phyloP scores from a whole-genome alignment of 2,329 filamentous ascomycete species.

The Proliferodiscus dingleyae region DNA sequence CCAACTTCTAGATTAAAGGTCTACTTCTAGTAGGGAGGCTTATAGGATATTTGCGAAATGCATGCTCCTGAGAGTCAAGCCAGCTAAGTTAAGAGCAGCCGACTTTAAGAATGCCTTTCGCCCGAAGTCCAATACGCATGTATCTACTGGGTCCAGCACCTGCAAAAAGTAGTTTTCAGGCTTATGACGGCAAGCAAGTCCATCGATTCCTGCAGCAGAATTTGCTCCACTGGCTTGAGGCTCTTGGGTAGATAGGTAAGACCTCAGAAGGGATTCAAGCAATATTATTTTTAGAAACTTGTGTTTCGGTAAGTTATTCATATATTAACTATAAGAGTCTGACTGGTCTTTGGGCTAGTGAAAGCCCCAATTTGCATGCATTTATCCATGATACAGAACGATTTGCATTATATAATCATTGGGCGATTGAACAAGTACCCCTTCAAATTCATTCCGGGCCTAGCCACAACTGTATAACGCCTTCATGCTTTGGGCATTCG shows the following conservation, averaged over 20 bases:
- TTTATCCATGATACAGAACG: constrained; percentile 25
- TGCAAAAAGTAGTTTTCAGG: constrained; percentile 26
- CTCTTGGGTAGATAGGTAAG: constrained; percentile 29
- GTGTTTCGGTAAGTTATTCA: constrained; percentile 7
- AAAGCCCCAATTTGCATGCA: constrained; percentile 11
- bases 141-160: constrained; percentile 33
- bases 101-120: constrained; percentile 28
- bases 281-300: constrained; percentile 13
- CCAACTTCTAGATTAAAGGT: no score
- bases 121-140: constrained; percentile 33
- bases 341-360: constrained; percentile 6
- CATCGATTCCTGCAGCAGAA: constrained; percentile 31
- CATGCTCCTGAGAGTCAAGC: constrained; percentile 17
- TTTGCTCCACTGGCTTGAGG: constrained; percentile 36
- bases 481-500: no score
- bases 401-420: constrained; percentile 20
- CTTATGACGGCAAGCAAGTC: constrained; percentile 25
- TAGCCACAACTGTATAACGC: no score
- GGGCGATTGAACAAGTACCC: constrained; percentile 22
- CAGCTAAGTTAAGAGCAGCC: constrained; percentile 13
- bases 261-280: constrained; percentile 12
- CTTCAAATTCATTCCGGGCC: constrained; percentile 31
- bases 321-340: constrained; percentile 7
- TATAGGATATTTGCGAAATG: constrained; percentile 24
- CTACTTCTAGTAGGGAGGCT: no score